Base-by-base conservation (phyloP, 106 monocot genomes). In the Platanthera guangdongensis region DNA sequence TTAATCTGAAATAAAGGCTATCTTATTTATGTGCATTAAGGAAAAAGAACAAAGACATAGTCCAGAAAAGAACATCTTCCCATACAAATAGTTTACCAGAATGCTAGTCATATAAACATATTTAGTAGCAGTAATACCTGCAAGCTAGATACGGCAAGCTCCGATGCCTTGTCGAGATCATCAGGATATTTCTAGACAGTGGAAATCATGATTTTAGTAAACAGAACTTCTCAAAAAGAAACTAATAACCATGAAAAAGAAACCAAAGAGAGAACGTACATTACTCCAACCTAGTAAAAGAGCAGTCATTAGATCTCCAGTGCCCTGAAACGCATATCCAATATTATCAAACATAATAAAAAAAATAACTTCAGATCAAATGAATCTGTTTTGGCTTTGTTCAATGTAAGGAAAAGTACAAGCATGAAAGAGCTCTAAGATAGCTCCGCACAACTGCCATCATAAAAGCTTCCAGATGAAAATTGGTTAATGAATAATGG, bases 211-310 rank as follows among this genome's bases (percentile, higher is more conserved):
- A 8, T 75, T 78, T 47, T 49, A 72, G 22, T 51, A 67, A 32
- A 65, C 28, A 32, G 65, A 32, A 3, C 7, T 28, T 47, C 46
- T 9, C 50, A 30, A 49, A 47, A 72, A 50, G 46, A 72, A 54
- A n/a, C 11, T 19, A 22, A 50, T 60, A 73, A 47, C 5, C 32
- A 76, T 47, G 1, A 11, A 50, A n/a, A 50, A 21, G 10, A 65
- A 32, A 11, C 7, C 12, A 65, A 48, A 8, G 16, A 55, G 48
- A 65, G 52, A 46, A 59, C 90, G 73, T 87, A 96, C 96, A 88
- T 94, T 99, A 78, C 94, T 94, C 99, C 99, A 99, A 84, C 99
- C 94, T 16, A 99, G 85, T 57, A 99, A 81, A 80, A 99, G 86
- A 74, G 94, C 87, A 52, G 99, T 92, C 81, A 73, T 88, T 57